A percentile compares a stretch with the other conserved stretches of the same genome.
Evolutionary conservation across 768 basidiomycete genomes (phyloP).

Genomic region (Grammothele lineata): DNA sequence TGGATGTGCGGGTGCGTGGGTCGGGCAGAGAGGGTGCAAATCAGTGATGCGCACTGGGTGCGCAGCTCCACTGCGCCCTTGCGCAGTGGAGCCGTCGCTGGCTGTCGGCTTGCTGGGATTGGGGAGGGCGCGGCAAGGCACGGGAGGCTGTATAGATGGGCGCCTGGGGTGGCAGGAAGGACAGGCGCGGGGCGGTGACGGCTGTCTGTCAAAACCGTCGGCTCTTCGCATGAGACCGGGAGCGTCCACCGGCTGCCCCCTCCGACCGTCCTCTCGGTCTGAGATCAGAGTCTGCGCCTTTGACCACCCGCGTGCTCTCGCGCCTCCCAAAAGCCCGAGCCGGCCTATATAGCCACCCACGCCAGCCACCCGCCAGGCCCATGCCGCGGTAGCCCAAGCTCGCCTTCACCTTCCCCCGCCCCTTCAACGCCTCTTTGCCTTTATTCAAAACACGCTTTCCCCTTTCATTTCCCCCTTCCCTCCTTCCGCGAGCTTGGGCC

Average conservation of each 20-base stretch:
- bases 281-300: neutral
- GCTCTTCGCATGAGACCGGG: neutral
- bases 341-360: neutral
- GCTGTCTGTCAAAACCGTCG: conserved; percentile 14
- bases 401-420: conserved; percentile 5
- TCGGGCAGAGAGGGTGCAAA: neutral
- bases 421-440: neutral
- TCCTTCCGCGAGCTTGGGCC: neutral
- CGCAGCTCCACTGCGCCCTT: too few relatives aligned
- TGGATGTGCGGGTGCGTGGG: conserved; percentile 2
- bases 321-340: neutral
- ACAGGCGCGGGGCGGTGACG: conserved; percentile 6
- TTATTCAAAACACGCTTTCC: conserved; percentile 1
- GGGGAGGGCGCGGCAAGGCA: conserved; percentile 8
- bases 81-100: too few relatives aligned
- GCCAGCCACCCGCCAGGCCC: neutral
- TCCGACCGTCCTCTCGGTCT: too few relatives aligned
- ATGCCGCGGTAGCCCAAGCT: neutral
- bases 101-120: conserved; percentile 1
- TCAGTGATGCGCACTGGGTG: conserved; percentile 17
- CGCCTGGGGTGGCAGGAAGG: neutral
- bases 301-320: too few relatives aligned
- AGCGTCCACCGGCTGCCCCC: neutral
- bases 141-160: conserved; percentile 3
- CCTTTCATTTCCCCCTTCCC: conserved; percentile 3